A percentile compares a stretch with the other conserved stretches of the same genome.
Conservation (phyloP, 768 basidiomycete genomes). For the Suillus lakei region DNA sequence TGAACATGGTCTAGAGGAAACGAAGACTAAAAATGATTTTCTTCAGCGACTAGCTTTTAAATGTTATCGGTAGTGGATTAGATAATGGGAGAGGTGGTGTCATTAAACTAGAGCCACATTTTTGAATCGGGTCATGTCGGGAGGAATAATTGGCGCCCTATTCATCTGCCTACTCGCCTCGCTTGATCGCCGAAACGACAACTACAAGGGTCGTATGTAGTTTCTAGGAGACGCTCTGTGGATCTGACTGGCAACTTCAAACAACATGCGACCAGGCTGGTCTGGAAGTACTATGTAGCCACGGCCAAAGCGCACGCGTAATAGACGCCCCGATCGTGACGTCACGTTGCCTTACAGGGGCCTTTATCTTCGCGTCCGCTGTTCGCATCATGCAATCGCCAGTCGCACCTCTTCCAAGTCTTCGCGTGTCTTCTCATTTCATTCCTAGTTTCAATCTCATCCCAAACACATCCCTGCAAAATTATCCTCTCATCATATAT, state of each 20-base stretch:
- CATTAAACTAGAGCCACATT: not conserved
- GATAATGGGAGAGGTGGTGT: not conserved
- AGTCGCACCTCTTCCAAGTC: conserved; percentile 25
- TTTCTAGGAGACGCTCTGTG: not conserved
- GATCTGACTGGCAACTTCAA: not conserved
- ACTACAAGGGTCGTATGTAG: not conserved
- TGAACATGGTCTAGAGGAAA: conserved; percentile 17
- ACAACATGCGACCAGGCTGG: not conserved
- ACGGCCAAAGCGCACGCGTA: not conserved
- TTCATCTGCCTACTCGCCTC: not conserved
- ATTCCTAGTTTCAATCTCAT: conserved; percentile 39
- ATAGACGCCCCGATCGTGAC: not conserved
- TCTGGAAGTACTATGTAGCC: not conserved
- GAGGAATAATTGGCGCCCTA: not conserved
- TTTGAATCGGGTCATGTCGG: conserved; percentile 7
- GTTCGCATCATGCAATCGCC: not conserved
- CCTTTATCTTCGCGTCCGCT: not conserved
- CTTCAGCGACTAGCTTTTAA: not conserved
- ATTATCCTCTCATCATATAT: conserved; percentile 44
- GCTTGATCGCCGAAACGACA: not conserved
- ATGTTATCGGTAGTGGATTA: not conserved
- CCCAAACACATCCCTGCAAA: conserved; percentile 42
- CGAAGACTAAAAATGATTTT: not conserved
- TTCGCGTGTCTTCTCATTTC: conserved; percentile 34
- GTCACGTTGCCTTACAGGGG: not conserved